Evolutionary conservation across 441 rosid genomes (phyloP).

Genomic region (Manihot esculenta): DNA sequence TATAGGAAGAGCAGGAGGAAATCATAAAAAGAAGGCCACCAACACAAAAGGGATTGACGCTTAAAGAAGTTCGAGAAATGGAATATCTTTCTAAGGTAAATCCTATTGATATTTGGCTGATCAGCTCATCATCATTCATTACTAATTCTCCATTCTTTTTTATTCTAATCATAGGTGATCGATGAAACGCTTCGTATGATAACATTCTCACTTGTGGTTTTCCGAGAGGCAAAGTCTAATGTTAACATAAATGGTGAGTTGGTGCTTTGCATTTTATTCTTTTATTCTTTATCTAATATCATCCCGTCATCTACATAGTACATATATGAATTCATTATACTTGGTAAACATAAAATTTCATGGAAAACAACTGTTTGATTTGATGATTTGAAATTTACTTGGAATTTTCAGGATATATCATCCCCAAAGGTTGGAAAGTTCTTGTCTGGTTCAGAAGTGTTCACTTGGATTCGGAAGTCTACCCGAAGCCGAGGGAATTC

Average conservation of each 20-base stretch:
- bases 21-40: slow-evolving; percentile 44
- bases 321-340: too few relatives aligned
- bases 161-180: slow-evolving; percentile 49
- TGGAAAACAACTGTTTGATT: too few relatives aligned
- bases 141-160: background rate
- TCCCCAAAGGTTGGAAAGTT: slow-evolving; percentile 89
- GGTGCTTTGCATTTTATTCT: too few relatives aligned
- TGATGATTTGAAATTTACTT: background rate
- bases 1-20: slow-evolving; percentile 69
- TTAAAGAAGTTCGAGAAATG: slow-evolving; percentile 77
- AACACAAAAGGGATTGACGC: slow-evolving; percentile 50
- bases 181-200: slow-evolving; percentile 73
- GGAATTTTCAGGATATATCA: slow-evolving; percentile 54
- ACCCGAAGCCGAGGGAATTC: slow-evolving; percentile 64
- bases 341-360: too few relatives aligned
- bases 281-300: too few relatives aligned
- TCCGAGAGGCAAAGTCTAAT: slow-evolving; percentile 67
- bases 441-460: slow-evolving; percentile 78
- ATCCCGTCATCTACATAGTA: too few relatives aligned
- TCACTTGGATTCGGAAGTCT: slow-evolving; percentile 61
- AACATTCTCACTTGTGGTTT: slow-evolving; percentile 66
- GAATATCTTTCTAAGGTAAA: slow-evolving; percentile 65
- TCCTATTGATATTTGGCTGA: background rate
- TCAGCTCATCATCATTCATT: background rate
- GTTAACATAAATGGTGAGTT: slow-evolving; percentile 53